Percentiles rank a stretch among this genome's conserved stretches.
Conservation (phyloP, 768 basidiomycete genomes). For the Tricholoma furcatifolium region DNA sequence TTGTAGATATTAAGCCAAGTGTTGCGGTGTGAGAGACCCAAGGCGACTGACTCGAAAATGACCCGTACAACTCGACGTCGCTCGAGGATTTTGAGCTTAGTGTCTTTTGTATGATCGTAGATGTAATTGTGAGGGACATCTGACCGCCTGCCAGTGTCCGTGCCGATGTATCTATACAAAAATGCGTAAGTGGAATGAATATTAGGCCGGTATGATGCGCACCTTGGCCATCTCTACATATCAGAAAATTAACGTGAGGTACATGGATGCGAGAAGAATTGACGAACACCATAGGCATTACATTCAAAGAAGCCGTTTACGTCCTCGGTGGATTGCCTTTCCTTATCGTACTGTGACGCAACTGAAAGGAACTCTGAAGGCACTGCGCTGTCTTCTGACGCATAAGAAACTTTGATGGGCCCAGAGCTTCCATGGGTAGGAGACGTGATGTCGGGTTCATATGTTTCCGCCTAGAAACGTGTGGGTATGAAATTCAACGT, state of each 20-base stretch:
- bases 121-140: constrained; percentile 53
- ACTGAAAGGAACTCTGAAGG: constrained; percentile 47
- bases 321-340: constrained; percentile 43
- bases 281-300: constrained; percentile 48
- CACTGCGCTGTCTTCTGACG: constrained; percentile 36
- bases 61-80: constrained; percentile 45
- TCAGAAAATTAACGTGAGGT: not conserved
- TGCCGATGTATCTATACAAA: constrained; percentile 51
- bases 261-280: not conserved
- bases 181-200: not conserved
- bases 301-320: constrained; percentile 43
- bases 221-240: constrained; percentile 55
- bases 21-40: no score
- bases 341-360: constrained; percentile 46
- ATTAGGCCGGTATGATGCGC: constrained; percentile 4
- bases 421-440: constrained; percentile 47
- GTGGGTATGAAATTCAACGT: not conserved
- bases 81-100: constrained; percentile 40
- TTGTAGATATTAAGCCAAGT: not conserved
- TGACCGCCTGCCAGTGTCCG: constrained; percentile 50
- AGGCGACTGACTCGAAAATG: constrained; percentile 43
- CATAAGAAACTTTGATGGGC: constrained; percentile 49
- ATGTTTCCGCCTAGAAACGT: constrained; percentile 38
- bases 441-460: constrained; percentile 24
- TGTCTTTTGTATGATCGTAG: constrained; percentile 43